phyloP scores from a whole-genome alignment of 768 basidiomycete species.

The Pleurotus eryngii region DNA sequence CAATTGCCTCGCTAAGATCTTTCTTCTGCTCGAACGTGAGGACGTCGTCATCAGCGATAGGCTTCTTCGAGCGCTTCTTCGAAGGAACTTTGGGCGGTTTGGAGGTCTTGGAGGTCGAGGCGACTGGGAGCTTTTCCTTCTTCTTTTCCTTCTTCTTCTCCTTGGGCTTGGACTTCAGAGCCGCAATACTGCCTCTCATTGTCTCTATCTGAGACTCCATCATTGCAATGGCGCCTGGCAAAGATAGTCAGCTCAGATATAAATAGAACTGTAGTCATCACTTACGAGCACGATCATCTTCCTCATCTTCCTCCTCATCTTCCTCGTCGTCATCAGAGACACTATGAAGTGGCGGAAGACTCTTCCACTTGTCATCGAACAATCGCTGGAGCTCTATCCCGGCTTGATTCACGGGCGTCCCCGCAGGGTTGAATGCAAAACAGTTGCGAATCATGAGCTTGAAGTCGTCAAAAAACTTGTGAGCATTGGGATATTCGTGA shows the following conservation, averaged over 20 bases:
- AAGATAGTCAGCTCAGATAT: conserved; percentile 14
- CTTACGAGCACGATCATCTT: conserved; percentile 70
- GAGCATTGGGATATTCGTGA: conserved; percentile 71
- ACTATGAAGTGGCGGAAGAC: conserved; percentile 59
- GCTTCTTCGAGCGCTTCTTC: conserved; percentile 69
- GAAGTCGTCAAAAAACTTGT: conserved; percentile 87
- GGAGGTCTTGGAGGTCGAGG: conserved; percentile 63
- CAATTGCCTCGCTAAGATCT: conserved; percentile 93
- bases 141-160: conserved; percentile 76
- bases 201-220: conserved; percentile 83
- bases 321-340: conserved; percentile 63
- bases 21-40: conserved; percentile 97
- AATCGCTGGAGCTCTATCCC: conserved; percentile 81
- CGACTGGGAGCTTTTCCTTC: conserved; percentile 49
- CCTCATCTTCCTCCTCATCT: conserved; percentile 64
- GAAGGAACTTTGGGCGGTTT: conserved; percentile 46
- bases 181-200: conserved; percentile 67
- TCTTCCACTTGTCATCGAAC: conserved; percentile 92
- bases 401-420: conserved; percentile 82
- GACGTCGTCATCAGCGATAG: conserved; percentile 71
- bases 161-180: conserved; percentile 53
- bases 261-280: conserved; percentile 16
- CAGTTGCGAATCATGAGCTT: conserved; percentile 95
- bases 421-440: conserved; percentile 85
- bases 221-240: conserved; percentile 62